Evolutionary conservation across 106 monocot species (phyloP), one percentile per base, ranked within the genome.

Genomic region (Dactylorhiza incarnata): DNA sequence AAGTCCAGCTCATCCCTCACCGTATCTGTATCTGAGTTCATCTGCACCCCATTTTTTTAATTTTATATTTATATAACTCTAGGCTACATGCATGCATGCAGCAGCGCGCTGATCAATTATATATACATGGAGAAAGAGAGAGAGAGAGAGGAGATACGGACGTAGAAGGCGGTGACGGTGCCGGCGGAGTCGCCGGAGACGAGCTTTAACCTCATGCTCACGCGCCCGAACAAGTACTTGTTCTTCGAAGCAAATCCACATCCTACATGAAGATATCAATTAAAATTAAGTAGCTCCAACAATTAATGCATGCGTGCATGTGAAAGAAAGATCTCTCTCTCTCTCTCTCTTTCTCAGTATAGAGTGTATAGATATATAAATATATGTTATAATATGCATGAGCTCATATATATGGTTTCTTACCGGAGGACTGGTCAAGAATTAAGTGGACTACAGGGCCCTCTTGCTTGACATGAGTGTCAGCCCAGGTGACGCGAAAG

Each of bases 121-220:
- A 11, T 68, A 68, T 5, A 29, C 10, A 45, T 20, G 13, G 14
- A 15, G 45, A 45, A 7, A 46, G 11, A 68, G 25, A 68, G n/a
- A 59, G 59, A 29, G 0, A 29, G 29, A 29, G 29, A 29, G 12
- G 1, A 4, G 5, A 4, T 1, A 5, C 1, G 23, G 62, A 87
- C 86, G 75, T 87, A 87, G 49, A 87, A 87, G 59, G 86, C 86
- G 4, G 86, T 87, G 24, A 87, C 86, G 0, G 86, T 87, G 47
- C 86, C 86, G 43, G 86, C 86, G 48, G 86, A 87, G 26, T 87
- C 86, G 9, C 86, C 86, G 58, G 74, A 48, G n/a, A 87, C 80
- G 13, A 87, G 45, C 61, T 81, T 87, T 46, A 87, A 81, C 24
- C 81, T 74, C 83, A 87, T 83, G 77, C 86, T 87, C 74, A 83